Conservation (phyloP, 116 monocot genomes). For the Papilionanthe hybrid region DNA sequence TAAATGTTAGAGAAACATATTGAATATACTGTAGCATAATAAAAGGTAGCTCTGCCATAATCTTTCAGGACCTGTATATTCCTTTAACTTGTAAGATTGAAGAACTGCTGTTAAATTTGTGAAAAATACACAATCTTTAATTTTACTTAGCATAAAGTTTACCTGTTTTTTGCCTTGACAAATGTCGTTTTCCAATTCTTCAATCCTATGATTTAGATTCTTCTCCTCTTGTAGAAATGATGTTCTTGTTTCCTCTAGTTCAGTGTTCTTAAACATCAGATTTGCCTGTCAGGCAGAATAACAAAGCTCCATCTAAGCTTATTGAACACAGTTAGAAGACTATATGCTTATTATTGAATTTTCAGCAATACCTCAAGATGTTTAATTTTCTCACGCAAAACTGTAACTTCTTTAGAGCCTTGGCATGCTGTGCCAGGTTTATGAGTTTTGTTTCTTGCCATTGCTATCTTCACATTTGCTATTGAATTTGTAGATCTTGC, state of each 20-base stretch:
- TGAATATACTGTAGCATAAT: background rate
- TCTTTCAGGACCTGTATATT: background rate
- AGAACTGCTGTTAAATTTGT: background rate
- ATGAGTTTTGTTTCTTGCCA: conserved; percentile 19
- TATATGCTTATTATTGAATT: background rate
- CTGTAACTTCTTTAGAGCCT: conserved; percentile 24
- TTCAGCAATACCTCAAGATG: conserved; percentile 34
- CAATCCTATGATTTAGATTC: conserved; percentile 22
- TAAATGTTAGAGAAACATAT: background rate
- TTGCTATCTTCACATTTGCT: conserved; percentile 13
- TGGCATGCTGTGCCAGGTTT: conserved; percentile 7
- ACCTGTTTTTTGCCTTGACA: background rate
- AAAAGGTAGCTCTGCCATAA: background rate
- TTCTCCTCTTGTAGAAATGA: conserved; percentile 22
- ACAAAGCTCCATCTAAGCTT: background rate
- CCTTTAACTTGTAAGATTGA: background rate
- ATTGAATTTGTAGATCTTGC: conserved; percentile 10
- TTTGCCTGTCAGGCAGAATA: conserved; percentile 22
- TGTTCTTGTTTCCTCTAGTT: conserved; percentile 12
- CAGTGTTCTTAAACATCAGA: conserved; percentile 22
- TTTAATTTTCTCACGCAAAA: conserved; percentile 33
- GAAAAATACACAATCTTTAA: background rate
- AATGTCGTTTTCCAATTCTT: conserved; percentile 20
- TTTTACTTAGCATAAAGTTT: background rate
- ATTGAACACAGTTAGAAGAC: conserved; percentile 1